Conservation (phyloP, 2,329 filamentous ascomycete species). For the Colletotrichum sp. region DNA sequence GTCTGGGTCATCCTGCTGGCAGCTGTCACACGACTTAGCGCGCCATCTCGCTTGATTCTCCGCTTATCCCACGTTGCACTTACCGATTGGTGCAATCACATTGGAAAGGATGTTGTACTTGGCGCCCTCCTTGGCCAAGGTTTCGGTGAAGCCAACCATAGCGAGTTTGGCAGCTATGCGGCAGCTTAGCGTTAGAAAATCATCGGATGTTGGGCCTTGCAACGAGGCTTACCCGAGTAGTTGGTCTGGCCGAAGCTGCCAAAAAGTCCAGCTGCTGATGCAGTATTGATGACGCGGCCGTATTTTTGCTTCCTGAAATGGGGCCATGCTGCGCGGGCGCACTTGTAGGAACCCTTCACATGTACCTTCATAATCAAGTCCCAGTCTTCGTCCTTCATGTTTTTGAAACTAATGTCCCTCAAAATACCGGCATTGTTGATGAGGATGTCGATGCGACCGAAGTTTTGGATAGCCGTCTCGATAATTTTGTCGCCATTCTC, state of each 20-base stretch:
- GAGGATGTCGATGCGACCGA: slow-evolving; percentile 89
- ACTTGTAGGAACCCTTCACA: slow-evolving; percentile 94
- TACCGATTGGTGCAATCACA: slow-evolving; percentile 85
- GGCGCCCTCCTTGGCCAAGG: slow-evolving; percentile 92
- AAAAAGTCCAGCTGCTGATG: slow-evolving; percentile 94
- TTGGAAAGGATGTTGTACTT: slow-evolving; percentile 99
- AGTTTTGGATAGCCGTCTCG: slow-evolving; percentile 80
- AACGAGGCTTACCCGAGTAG: slow-evolving; percentile 71
- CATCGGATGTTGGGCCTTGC: neutral
- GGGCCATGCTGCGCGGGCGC: slow-evolving; percentile 91
- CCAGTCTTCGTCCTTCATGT: slow-evolving; percentile 98
- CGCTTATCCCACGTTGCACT: slow-evolving; percentile 23
- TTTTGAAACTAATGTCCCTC: slow-evolving; percentile 96
- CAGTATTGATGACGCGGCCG: slow-evolving; percentile 93
- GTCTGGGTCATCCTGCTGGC: slow-evolving; percentile 96
- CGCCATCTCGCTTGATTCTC: neutral
- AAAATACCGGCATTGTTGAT: slow-evolving; percentile 98
- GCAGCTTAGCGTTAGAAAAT: neutral
- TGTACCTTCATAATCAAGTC: slow-evolving; percentile 94
- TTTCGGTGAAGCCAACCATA: slow-evolving; percentile 97
- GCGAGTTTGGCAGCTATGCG: slow-evolving; percentile 83
- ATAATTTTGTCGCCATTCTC: slow-evolving; percentile 95
- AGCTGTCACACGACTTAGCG: slow-evolving; percentile 50
- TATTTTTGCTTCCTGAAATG: slow-evolving; percentile 99
- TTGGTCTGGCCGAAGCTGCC: slow-evolving; percentile 96